Evolutionary conservation across 169 alveolate genomes (phyloP).

Genomic region (Plasmodium knowlesi): DNA sequence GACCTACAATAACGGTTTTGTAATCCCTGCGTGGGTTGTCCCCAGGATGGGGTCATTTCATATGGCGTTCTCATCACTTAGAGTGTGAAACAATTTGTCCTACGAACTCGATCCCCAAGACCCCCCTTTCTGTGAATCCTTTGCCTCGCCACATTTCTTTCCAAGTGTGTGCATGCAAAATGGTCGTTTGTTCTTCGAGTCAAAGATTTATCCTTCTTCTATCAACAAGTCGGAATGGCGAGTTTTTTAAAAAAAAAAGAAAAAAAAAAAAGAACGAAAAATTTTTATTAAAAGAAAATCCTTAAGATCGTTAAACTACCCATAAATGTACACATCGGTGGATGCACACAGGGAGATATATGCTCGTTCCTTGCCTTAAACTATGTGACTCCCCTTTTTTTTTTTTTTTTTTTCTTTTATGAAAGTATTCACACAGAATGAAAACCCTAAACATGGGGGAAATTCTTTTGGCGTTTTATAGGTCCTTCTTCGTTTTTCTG

Average conservation of each 20-base stretch:
- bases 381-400: neutral
- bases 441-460: neutral
- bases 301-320: neutral
- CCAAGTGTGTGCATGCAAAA: neutral
- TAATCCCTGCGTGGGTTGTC: neutral
- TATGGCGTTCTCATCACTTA: neutral
- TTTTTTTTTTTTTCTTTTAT: neutral
- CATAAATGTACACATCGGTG: neutral
- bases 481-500: slow-evolving; percentile 11
- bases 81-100: neutral
- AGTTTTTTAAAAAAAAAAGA: neutral
- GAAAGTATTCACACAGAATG: neutral
- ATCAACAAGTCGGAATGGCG: neutral
- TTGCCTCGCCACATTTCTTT: neutral
- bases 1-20: neutral
- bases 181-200: neutral
- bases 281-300: neutral
- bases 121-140: neutral
- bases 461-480: slow-evolving; percentile 6
- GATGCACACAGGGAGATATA: neutral
- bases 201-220: neutral
- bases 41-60: neutral
- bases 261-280: neutral
- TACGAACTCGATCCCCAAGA: neutral
- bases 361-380: neutral